Percentiles rank a stretch among this genome's conserved stretches.
Conservation (phyloP, 345 rosid species). For the Cardamine occulta region DNA sequence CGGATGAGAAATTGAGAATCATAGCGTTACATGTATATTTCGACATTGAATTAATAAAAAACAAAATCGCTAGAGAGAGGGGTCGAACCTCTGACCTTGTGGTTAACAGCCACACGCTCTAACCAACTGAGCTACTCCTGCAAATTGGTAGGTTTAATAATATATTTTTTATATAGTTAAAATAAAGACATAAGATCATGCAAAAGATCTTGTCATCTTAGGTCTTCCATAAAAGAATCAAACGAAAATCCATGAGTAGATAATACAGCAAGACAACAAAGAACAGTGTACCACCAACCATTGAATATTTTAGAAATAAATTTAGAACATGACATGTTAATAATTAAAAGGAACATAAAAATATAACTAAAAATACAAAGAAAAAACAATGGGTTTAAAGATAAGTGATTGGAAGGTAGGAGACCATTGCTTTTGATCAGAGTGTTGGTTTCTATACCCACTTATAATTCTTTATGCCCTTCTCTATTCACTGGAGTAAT, state of each 20-base stretch:
- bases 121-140: conserved; percentile 97
- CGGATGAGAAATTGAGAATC: background rate
- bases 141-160: background rate
- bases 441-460: background rate
- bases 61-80: conserved; percentile 62
- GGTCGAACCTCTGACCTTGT: conserved; percentile 95
- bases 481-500: no score
- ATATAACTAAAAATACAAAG: conserved; percentile 13
- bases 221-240: conserved; percentile 1
- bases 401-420: conserved; percentile 46
- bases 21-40: background rate
- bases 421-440: conserved; percentile 38
- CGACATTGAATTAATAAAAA: background rate
- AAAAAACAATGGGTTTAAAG: conserved; percentile 39
- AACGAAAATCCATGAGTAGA: conserved; percentile 13
- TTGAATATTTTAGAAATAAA: conserved; percentile 18
- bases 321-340: conserved; percentile 35
- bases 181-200: background rate
- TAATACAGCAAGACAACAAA: conserved; percentile 31
- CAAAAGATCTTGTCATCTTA: conserved; percentile 27
- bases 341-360: conserved; percentile 13
- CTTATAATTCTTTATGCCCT: no score
- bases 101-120: conserved; percentile 98
- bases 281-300: conserved; percentile 33
- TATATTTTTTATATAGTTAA: fast-evolving